Conservation (phyloP, 495 filamentous ascomycete genomes). For the Hypoxylon rickii region DNA sequence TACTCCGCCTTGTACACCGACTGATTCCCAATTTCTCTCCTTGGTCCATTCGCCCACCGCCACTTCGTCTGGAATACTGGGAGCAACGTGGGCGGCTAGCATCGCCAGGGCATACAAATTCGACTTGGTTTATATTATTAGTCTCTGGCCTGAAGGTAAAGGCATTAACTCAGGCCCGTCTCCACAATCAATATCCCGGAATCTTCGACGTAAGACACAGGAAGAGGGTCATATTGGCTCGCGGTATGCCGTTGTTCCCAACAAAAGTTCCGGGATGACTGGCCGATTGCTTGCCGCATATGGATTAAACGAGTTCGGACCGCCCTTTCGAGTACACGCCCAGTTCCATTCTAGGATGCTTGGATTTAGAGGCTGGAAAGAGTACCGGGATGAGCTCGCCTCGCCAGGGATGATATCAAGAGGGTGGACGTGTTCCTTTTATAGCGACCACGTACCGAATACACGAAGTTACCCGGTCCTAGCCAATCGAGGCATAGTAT, state of each 20-base stretch:
- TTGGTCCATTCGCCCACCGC: conserved; percentile 17
- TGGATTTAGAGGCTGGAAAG: conserved; percentile 44
- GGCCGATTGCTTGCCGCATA: conserved; percentile 49
- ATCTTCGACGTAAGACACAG: neutral
- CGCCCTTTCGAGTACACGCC: conserved; percentile 45
- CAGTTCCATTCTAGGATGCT: conserved; percentile 46
- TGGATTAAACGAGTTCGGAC: conserved; percentile 41
- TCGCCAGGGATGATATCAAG: conserved; percentile 31
- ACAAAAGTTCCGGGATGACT: conserved; percentile 24
- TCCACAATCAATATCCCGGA: neutral
- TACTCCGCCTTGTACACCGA: conserved; percentile 27
- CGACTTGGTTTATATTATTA: conserved; percentile 51
- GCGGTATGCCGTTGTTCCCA: conserved; percentile 1
- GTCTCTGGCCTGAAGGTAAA: conserved; percentile 44
- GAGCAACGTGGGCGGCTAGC: conserved; percentile 46
- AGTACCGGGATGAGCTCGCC: conserved; percentile 47
- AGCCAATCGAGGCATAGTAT: conserved; percentile 45
- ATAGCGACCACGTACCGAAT: conserved; percentile 31
- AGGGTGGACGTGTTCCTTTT: conserved; percentile 48
- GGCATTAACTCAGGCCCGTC: conserved; percentile 1
- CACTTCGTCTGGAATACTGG: conserved; percentile 14
- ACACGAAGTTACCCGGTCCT: neutral
- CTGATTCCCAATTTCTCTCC: conserved; percentile 24
- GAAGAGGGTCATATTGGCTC: neutral
- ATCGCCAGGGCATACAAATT: conserved; percentile 48